Base-by-base conservation (phyloP, 306 rosid species). In the Luffa aegyptiaca region DNA sequence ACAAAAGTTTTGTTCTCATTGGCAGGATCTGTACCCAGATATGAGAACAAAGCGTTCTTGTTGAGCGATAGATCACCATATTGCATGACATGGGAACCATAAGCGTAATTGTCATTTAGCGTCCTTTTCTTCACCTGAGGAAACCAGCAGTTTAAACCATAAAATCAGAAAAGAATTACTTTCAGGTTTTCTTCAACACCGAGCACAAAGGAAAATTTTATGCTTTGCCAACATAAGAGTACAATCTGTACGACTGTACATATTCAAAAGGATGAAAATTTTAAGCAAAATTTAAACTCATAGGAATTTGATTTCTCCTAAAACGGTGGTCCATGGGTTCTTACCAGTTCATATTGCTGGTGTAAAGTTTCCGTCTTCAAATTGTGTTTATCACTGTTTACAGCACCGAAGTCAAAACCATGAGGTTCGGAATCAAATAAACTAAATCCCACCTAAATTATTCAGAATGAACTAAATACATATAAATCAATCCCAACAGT, bases 41-140 rank as follows among this genome's bases (percentile, higher is more conserved):
- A 96, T 42, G 53, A 4, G 76, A 84, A 84, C 33, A 96, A 88
- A 81, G 49, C 1, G 21, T 90, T 52, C 81, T 70, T 78, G 90
- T 85, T 88, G 33, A 93, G 78, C 70, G 41, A 83, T 48, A 85
- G 31, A 68, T 91, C 94, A 80, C 99, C 99, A 78, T 91, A 96
- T 84, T 93, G 96, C 98, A 96, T 93, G 86, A 96, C 99, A 80
- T 93, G 99, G 77, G 99, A 96, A 17, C 99, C 93, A 83, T 84
- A 85, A 79, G 8, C 88, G 39, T 66, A 20, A 86, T 93, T 89
- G 12, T 81, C 93, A 82, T 31, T 81, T 3, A 87, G 46, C 6
- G 99, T 93, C 86, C 97, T 91, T 8, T 42, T 83, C 81, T 93
- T 96, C 72, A 96, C 99, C 99, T 96, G 91, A 39, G 72, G 75